Evolutionary conservation across 2,329 filamentous ascomycete species (phyloP).

Genomic region (Drechslera avenae): DNA sequence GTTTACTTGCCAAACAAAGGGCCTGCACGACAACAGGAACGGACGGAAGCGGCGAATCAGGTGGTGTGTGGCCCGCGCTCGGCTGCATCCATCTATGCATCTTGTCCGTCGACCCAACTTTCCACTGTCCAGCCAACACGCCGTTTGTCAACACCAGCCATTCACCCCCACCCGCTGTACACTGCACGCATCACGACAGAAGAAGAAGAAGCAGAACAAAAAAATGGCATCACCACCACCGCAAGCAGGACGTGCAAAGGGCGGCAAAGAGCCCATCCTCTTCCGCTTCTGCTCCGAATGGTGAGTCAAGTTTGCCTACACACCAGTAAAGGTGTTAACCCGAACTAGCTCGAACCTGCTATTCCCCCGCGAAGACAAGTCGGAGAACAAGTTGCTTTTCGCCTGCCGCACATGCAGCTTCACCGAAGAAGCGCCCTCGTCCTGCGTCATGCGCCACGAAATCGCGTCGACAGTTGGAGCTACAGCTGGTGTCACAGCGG

Average conservation of each 20-base stretch:
- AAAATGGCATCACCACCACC: slow-evolving; percentile 47
- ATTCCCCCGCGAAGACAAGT: slow-evolving; percentile 92
- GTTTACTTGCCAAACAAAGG: slow-evolving; percentile 15
- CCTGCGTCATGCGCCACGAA: slow-evolving; percentile 94
- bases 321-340: slow-evolving; percentile 11
- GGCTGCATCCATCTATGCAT: background rate
- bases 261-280: slow-evolving; percentile 73
- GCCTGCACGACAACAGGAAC: slow-evolving; percentile 6
- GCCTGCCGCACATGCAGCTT: slow-evolving; percentile 95
- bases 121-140: background rate
- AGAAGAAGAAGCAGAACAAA: no score
- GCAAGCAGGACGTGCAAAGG: slow-evolving; percentile 49
- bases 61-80: slow-evolving; percentile 9
- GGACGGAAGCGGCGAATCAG: slow-evolving; percentile 10
- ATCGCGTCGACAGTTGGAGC: slow-evolving; percentile 90
- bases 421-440: slow-evolving; percentile 81
- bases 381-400: slow-evolving; percentile 85
- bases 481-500: slow-evolving; percentile 95
- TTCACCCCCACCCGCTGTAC: background rate
- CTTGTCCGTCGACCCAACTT: background rate
- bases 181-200: background rate
- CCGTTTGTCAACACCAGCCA: background rate
- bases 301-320: slow-evolving; percentile 50
- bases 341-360: slow-evolving; percentile 83
- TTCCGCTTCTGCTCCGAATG: slow-evolving; percentile 99